Base-by-base conservation (phyloP, 257 asterid species). In the Lantana camara region DNA sequence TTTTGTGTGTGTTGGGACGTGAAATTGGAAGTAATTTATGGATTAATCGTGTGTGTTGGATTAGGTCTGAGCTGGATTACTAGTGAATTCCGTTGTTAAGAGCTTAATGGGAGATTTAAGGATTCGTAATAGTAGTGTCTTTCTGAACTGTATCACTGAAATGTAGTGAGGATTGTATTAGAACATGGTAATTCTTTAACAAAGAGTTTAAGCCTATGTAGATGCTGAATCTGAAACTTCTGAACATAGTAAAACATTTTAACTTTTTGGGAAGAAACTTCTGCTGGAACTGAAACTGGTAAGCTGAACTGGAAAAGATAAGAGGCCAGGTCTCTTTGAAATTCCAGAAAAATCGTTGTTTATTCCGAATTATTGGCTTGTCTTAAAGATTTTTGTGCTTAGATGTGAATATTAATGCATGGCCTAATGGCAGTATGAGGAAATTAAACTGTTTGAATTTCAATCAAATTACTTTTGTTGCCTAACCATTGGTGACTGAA, bases 181-280 rank as follows among this genome's bases (percentile, higher is more conserved):
- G 53, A 22, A 34, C 29, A 42, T 42, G 49, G 7, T 45, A 44
- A 57, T 24, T 20, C 5, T 9, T 50, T 21, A 8, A 29, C 60
- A 1, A 55, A 19, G 32, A 23, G 32, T 23, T 21, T 38, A 22
- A 50, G 54, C n/a, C 20, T 10, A 1, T 38, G 44, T 19, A 7
- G 53, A 47, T 57, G 49, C 45, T 41, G 64, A 55, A 56, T 56
- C 34, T 49, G 35, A n/a, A n/a, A n/a, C n/a, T n/a, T n/a, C 23
- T 45, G 42, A 68, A 21, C 40, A 15, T 40, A 8, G 7, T 52
- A 16, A n/a, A n/a, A n/a, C n/a, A n/a, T n/a, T 13, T 48, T 38
- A 24, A 22, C 1, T 44, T 51, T 41, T 13, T 32, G 37, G 37
- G 49, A 21, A 9, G 20, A 37, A 50, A 42, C 32, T 32, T 22